These are phyloP conservation scores for Chlamydomonas asymmetrica DNA, from an alignment of 139 green algal species.

Conservation along the genomic window DNA sequence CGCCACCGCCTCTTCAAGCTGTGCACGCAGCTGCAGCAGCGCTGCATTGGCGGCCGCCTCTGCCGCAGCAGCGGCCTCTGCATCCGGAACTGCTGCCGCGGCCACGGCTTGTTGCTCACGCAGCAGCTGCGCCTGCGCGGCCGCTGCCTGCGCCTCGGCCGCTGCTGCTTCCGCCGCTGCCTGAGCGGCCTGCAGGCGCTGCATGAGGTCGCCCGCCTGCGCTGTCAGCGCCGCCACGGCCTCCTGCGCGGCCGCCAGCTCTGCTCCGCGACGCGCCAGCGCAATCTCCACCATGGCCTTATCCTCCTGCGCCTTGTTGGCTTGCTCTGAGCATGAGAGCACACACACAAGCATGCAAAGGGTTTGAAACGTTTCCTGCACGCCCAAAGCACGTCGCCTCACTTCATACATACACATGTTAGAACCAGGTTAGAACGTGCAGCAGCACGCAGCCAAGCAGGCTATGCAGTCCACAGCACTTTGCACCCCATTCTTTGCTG, in stretches of 20 bases:
- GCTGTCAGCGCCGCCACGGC: background rate
- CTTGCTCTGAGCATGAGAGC: too few species aligned
- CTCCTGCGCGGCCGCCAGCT: constrained; percentile 1
- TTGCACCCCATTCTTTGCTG: too few species aligned
- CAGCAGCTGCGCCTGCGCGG: background rate
- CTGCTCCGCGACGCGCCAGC: background rate
- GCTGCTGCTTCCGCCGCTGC: background rate
- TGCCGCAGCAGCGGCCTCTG: background rate
- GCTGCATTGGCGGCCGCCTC: background rate
- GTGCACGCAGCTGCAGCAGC: background rate
- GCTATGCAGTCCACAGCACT: too few species aligned
- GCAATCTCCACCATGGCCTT: constrained; percentile 32
- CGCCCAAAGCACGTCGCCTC: too few species aligned
- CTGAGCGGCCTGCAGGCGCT: background rate
- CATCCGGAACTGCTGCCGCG: constrained; percentile 2
- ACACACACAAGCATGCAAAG: too few species aligned
- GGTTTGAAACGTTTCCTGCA: too few species aligned
- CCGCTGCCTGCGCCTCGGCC: background rate
- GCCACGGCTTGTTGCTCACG: background rate
- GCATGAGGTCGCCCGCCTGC: background rate
- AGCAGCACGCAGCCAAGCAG: too few species aligned
- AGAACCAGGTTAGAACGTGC: too few species aligned
- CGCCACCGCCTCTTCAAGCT: too few species aligned
- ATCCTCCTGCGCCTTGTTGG: constrained; percentile 39
- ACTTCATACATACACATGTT: too few species aligned